Evolutionary conservation across 2,329 filamentous ascomycete genomes (phyloP).

Genomic region (Trichoderma sp.): DNA sequence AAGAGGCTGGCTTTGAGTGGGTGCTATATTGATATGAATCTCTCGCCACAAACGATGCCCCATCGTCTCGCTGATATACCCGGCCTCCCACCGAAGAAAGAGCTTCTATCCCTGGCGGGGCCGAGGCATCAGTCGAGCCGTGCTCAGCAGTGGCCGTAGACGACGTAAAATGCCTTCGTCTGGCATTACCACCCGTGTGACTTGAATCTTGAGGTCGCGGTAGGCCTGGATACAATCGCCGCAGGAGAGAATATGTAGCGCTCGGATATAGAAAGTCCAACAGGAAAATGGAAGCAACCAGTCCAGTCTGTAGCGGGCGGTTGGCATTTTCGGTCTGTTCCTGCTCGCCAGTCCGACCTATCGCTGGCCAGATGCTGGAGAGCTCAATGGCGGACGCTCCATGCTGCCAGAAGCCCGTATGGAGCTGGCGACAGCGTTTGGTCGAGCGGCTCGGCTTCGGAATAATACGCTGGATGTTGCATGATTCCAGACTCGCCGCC

Average conservation of each 20-base stretch:
- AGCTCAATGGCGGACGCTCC: constrained; percentile 56
- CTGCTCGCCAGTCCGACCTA: constrained; percentile 30
- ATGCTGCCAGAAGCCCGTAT: constrained; percentile 59
- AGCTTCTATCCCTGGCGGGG: constrained; percentile 9
- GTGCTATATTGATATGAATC: not conserved
- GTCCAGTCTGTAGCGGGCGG: constrained; percentile 35
- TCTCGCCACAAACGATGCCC: not conserved
- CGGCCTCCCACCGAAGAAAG: constrained; percentile 1
- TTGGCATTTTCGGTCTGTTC: constrained; percentile 32
- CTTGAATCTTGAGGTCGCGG: constrained; percentile 34
- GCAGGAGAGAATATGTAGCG: constrained; percentile 49
- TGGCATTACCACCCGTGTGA: constrained; percentile 29
- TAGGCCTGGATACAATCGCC: constrained; percentile 42
- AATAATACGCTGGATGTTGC: constrained; percentile 57
- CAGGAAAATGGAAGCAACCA: constrained; percentile 54
- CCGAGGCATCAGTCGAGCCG: not conserved
- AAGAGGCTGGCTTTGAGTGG: not conserved
- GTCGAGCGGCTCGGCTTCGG: constrained; percentile 44
- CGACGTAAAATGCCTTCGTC: constrained; percentile 38
- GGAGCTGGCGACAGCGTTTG: constrained; percentile 50
- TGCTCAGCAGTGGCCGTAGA: constrained; percentile 29
- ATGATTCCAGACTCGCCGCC: constrained; percentile 59
- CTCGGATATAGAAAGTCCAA: constrained; percentile 62
- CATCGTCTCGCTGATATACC: not conserved
- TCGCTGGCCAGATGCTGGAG: constrained; percentile 46